Evolutionary conservation across 192 early-diverging fungal species (phyloP), one percentile per base, ranked within the genome.

Genomic region (Spinellus fusiger): DNA sequence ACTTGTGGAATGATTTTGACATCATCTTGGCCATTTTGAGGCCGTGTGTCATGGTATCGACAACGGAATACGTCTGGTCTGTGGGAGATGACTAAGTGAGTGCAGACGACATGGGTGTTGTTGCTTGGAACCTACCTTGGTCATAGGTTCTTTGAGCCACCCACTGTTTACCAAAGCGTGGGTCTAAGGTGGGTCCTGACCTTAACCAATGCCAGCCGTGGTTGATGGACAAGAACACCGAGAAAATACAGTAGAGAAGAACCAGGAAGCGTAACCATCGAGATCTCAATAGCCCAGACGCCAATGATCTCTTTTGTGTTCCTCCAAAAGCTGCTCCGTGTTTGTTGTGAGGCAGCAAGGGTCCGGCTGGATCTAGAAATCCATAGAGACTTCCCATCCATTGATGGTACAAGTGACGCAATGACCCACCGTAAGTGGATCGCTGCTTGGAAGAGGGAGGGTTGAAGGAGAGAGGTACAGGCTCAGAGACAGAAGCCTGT

Each of bases 11-110:
- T 3, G 66, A 56, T 35, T 65, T 74, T 49, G 61, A 54, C 49
- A 74, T 65, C 3, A 69, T n/a, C 37, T 74, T 74, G 54, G 62
- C 58, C 47, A 74, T 64, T 31, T 65, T 69, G 12, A 69, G 29
- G n/a, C 47, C 52, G 33, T 64, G 53, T 25, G 66, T 62, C 72
- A 74, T 68, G 38, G 22, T 35, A 38, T 62, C 59, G 25, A 74
- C 25, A 27, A 65, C 34, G 1, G 70, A 72, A 53, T 66, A 66
- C 0, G 46, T 25, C 22, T 47, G 16, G 16, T 66, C 67, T 69
- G 57, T 26, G 34, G 26, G 22, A 22, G 34, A 35, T 9, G 16
- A 53, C 37, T 13, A 16, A 40, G 18, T 29, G 22, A 16, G 47
- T 20, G 47, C 13, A 18, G 5, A 48, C 5, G 47, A 48, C 47